Evolutionary conservation across 345 rosid species (phyloP).

Genomic region (Eutrema heterophyllum): DNA sequence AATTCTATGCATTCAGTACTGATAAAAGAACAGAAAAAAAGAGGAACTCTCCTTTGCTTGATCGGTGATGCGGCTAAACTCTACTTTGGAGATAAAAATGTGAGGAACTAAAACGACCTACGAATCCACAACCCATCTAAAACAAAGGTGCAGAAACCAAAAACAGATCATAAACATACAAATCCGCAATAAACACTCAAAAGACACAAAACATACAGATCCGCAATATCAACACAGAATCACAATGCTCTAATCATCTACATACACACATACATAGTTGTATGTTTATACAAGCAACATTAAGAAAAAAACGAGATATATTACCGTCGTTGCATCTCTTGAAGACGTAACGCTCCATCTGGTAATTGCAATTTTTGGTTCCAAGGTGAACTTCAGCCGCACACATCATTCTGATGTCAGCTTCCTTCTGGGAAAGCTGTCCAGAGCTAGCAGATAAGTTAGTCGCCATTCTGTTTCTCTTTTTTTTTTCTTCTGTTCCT

Average conservation of each 20-base stretch:
- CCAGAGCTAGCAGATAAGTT: constrained; percentile 32
- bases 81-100: neutral
- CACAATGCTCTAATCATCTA: neutral
- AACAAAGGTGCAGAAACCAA: neutral
- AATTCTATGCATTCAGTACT: too few species aligned
- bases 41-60: neutral
- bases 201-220: too few species aligned
- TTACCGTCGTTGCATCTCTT: constrained; percentile 88
- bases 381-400: constrained; percentile 94
- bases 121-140: neutral
- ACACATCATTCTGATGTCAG: constrained; percentile 70
- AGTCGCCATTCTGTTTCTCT: constrained; percentile 21
- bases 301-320: neutral
- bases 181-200: too few species aligned
- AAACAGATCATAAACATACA: neutral
- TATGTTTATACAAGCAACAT: neutral
- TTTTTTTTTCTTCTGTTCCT: too few species aligned
- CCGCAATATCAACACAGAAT: neutral
- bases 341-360: constrained; percentile 89
- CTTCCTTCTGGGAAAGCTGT: constrained; percentile 61
- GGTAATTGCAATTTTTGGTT: constrained; percentile 79
- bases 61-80: neutral
- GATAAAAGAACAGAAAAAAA: neutral
- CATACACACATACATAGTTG: neutral
- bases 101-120: neutral